Percentiles rank a stretch among this genome's conserved stretches.
These are phyloP conservation scores for Plasmodium malariae DNA, from an alignment of 169 alveolate genomes.

Conservation along the genomic window DNA sequence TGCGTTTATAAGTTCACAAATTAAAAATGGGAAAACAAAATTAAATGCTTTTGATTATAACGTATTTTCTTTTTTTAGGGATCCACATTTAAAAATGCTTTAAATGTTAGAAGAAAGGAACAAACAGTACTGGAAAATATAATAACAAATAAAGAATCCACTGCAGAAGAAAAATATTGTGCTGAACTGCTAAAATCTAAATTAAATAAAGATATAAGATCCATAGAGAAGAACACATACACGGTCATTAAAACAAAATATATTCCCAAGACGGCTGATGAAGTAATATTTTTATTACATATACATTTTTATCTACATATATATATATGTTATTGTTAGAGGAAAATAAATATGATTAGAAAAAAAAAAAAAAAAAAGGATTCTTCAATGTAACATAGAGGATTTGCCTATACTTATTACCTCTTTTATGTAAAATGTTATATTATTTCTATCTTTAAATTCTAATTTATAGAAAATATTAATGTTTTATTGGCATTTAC, in stretches of 20 bases:
- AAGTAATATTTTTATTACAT: conserved; percentile 10
- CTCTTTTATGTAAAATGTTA: not conserved
- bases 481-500: conserved; percentile 73
- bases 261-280: conserved; percentile 62
- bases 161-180: conserved; percentile 39
- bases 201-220: conserved; percentile 64
- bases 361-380: not conserved
- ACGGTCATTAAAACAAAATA: conserved; percentile 49
- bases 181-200: conserved; percentile 52
- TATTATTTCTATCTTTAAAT: not conserved
- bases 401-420: not conserved
- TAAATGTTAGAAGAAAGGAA: conserved; percentile 74
- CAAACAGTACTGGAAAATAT: conserved; percentile 55
- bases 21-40: not conserved
- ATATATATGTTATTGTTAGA: not conserved
- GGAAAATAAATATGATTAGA: conserved; percentile 9
- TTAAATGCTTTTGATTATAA: not conserved
- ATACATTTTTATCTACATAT: not conserved
- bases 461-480: conserved; percentile 65
- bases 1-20: not conserved
- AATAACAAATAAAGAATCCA: conserved; percentile 34
- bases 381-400: not conserved
- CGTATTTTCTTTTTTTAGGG: conserved; percentile 35
- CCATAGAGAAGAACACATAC: conserved; percentile 55
- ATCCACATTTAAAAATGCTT: conserved; percentile 69